Evolutionary conservation across 768 basidiomycete genomes (phyloP).

Genomic region (Amylocystis lapponica): DNA sequence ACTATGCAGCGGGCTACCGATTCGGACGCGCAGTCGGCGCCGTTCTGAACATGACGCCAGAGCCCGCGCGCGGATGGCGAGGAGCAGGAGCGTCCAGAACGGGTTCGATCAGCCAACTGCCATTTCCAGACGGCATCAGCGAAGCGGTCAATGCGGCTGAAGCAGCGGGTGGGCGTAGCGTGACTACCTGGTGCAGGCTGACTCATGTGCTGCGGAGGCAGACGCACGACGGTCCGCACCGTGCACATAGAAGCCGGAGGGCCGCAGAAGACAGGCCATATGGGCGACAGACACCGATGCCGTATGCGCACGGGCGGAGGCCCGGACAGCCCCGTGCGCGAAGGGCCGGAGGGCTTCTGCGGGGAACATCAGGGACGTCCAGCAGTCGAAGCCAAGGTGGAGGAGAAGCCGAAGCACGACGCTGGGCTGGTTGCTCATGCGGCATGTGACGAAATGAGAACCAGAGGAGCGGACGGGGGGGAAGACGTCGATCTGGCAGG

Average conservation of each 20-base stretch:
- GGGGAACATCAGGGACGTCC: constrained; percentile 16
- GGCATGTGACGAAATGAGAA: constrained; percentile 12
- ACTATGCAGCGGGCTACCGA: too few relatives aligned
- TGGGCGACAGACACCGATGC: constrained; percentile 19
- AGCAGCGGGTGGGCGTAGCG: too few relatives aligned
- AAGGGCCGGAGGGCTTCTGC: constrained; percentile 15
- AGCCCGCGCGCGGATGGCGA: too few relatives aligned
- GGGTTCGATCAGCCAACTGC: too few relatives aligned
- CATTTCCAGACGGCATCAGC: too few relatives aligned
- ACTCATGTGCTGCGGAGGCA: background rate
- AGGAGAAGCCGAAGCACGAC: background rate
- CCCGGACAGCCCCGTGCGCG: constrained; percentile 13
- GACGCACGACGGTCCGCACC: constrained; percentile 9
- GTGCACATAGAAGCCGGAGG: constrained; percentile 18
- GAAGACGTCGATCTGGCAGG: constrained; percentile 13
- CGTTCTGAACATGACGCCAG: too few relatives aligned
- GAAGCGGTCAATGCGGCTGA: too few relatives aligned
- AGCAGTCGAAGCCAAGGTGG: constrained; percentile 7
- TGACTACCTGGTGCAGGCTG: too few relatives aligned
- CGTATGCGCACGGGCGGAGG: constrained; percentile 6
- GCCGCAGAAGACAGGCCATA: constrained; percentile 17
- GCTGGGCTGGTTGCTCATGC: constrained; percentile 6
- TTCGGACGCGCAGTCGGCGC: too few relatives aligned
- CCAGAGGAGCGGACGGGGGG: constrained; percentile 4
- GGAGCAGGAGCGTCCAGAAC: too few relatives aligned